phyloP scores from a whole-genome alignment of 2,329 filamentous ascomycete species.

The Trichoderma atrobrunneum region DNA sequence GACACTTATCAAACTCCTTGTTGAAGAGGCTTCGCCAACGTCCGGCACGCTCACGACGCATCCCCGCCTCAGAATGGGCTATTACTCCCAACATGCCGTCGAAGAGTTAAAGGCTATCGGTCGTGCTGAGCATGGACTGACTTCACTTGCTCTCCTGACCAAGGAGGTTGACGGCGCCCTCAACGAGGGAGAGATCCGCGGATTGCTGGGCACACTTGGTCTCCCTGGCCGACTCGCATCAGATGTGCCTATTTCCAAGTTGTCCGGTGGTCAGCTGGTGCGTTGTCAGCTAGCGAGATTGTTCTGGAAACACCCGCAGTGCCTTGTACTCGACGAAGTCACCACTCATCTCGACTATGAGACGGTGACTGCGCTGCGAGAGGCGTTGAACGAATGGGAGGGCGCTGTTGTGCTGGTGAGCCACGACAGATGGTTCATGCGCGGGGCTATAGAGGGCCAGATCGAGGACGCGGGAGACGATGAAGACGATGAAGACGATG shows the following conservation, averaged over 20 bases:
- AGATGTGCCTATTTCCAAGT: slow-evolving; percentile 67
- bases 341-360: slow-evolving; percentile 84
- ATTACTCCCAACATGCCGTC: slow-evolving; percentile 78
- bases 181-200: slow-evolving; percentile 65
- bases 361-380: slow-evolving; percentile 69
- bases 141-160: slow-evolving; percentile 63
- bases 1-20: slow-evolving; percentile 69
- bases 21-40: slow-evolving; percentile 56
- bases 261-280: slow-evolving; percentile 78
- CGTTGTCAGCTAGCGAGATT: slow-evolving; percentile 63
- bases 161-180: slow-evolving; percentile 51
- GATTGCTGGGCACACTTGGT: slow-evolving; percentile 65
- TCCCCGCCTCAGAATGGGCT: slow-evolving; percentile 66
- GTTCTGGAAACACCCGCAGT: slow-evolving; percentile 67
- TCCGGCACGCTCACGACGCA: slow-evolving; percentile 63
- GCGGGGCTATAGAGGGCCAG: slow-evolving; percentile 56
- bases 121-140: slow-evolving; percentile 48
- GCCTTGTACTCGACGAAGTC: slow-evolving; percentile 75
- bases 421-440: slow-evolving; percentile 80
- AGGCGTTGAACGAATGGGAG: slow-evolving; percentile 64
- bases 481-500: slow-evolving; percentile 27
- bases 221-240: slow-evolving; percentile 68
- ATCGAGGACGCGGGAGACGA: slow-evolving; percentile 40
- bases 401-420: slow-evolving; percentile 75
- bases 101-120: slow-evolving; percentile 62